phyloP scores from a whole-genome alignment of 2,329 filamentous ascomycete genomes.

The Claviceps quebecensis region DNA sequence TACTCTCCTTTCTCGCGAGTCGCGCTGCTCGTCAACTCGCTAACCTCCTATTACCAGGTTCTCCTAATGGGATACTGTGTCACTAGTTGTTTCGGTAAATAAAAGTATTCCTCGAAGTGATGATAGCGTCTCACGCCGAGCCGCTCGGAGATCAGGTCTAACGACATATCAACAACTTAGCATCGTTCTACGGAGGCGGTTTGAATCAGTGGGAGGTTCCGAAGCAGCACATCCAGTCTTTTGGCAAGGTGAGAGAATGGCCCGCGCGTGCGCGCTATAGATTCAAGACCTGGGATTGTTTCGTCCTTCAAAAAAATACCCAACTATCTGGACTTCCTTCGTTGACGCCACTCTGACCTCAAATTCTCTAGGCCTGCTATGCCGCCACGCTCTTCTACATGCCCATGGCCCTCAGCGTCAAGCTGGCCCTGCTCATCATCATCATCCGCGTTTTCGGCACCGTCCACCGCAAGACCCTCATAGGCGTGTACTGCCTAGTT shows the following conservation, averaged over 20 bases:
- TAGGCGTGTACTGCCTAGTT: conserved; percentile 25
- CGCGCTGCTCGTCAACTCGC: too few relatives aligned
- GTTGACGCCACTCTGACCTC: not conserved
- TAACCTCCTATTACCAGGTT: conserved; percentile 8
- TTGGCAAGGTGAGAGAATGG: conserved; percentile 18
- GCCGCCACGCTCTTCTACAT: conserved; percentile 30
- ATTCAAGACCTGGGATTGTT: too few relatives aligned
- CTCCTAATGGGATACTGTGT: conserved; percentile 16
- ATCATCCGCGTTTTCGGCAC: conserved; percentile 28
- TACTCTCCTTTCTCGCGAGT: too few relatives aligned
- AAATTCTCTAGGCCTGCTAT: conserved; percentile 20
- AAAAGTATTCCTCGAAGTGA: too few relatives aligned
- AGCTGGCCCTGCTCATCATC: conserved; percentile 28
- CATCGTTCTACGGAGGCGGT: conserved; percentile 21
- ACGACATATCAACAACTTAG: conserved; percentile 3
- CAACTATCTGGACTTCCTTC: not conserved
- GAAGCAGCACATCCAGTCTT: conserved; percentile 15
- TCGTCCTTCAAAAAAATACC: too few relatives aligned
- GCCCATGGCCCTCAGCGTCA: conserved; percentile 28
- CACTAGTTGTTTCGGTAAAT: conserved; percentile 12
- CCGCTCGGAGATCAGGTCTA: not conserved
- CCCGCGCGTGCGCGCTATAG: not conserved
- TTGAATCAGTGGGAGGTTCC: conserved; percentile 20
- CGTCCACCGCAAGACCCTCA: conserved; percentile 23
- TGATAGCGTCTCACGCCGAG: not conserved